Evolutionary conservation across 2,329 filamentous ascomycete genomes (phyloP), one percentile per base, ranked within the genome.

Genomic region (Gnomoniopsis smithogilvyi): DNA sequence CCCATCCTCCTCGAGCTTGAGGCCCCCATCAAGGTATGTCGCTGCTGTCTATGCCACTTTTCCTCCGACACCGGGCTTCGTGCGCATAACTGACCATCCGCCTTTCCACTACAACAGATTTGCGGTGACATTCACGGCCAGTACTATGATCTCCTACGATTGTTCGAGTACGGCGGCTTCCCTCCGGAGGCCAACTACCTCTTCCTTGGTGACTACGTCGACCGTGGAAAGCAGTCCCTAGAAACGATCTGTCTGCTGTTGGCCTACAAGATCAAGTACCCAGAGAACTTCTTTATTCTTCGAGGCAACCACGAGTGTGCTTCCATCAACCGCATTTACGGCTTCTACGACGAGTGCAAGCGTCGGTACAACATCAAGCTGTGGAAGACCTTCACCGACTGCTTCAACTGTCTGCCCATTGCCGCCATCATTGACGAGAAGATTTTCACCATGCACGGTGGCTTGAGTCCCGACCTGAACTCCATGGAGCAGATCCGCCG

Each of bases 311-410:
- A 99, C 82, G 95, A 99, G 78, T 98, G 95, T 79, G 95, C 95
- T 61, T 96, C 91, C 55, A 96, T 99, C 82, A 99, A 96, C 81
- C 92, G 95, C 72, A 96, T 98, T 77, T 99, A 99, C 76, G 95
- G 95, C 62, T 99, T 99, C 82, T 99, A 99, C 82, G 95, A 99
- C 72, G 94, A 99, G 78, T 99, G 94, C 88, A 99, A 99, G 83
- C 89, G 95, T 73, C 86, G 94, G 68, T 98, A 96, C 81, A 99
- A 98, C 79, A 96, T 98, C 82, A 98, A 98, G 85, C 84, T 98
- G 63, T 98, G 94, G 94, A 99, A 99, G 85, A 98, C 94, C 1
- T 98, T 99, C 74, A 97, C 93, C 64, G 94, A 99, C 76, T 97
- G 93, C 84, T 99, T 99, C 86, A 99, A 99, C 83, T 97, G 92